Evolutionary conservation across 2,329 filamentous ascomycete genomes (phyloP), one percentile per base, ranked within the genome.

Genomic region (Colletotrichum truncatum): DNA sequence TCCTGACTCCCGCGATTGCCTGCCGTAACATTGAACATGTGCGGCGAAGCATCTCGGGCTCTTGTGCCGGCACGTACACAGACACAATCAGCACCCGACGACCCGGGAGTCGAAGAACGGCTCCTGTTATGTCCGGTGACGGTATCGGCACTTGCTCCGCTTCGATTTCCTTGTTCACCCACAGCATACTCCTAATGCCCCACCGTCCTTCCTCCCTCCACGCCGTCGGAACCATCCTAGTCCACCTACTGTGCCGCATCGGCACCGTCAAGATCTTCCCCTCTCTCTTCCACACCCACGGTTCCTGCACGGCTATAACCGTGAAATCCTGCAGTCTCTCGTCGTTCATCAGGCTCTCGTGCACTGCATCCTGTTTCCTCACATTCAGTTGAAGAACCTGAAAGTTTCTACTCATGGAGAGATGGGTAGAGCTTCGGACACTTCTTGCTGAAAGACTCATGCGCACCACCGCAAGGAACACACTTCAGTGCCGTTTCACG

Each of bases 371-470:
- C 48, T 58, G 25, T 57, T 70, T 70, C 52, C 36, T 39, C 2
- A 71, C 41, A n/a, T 70, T 71, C 1, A 67, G 64, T 48, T 68
- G 48, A 36, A 70, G 57, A 3, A 71, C 60, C 30, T 60, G 41
- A 28, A 70, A 38, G 14, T 57, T 45, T 9, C 34, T 70, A 70
- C 26, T 72, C 53, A 71, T 73, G 1, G 3, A 23, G 49, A 51
- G 45, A 30, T 7, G 58, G 69, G 45, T 69, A 72, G 34, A 72
- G 67, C 53, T 60, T 67, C 57, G 30, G 28, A 60, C 52, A 72
- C 46, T 63, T 70, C 62, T 55, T 70, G 66, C 68, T 71, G 52
- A 70, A 71, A 32, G 66, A 71, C 46, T 70, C 55, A 18, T 72
- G 65, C 11, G 57, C 68, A n/a, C 69, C 61, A 5, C 65, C 51